A percentile compares a stretch with the other conserved stretches of the same genome.
Evolutionary conservation across 2,329 filamentous ascomycete species (phyloP).

Genomic region (Fusarium stilboides): DNA sequence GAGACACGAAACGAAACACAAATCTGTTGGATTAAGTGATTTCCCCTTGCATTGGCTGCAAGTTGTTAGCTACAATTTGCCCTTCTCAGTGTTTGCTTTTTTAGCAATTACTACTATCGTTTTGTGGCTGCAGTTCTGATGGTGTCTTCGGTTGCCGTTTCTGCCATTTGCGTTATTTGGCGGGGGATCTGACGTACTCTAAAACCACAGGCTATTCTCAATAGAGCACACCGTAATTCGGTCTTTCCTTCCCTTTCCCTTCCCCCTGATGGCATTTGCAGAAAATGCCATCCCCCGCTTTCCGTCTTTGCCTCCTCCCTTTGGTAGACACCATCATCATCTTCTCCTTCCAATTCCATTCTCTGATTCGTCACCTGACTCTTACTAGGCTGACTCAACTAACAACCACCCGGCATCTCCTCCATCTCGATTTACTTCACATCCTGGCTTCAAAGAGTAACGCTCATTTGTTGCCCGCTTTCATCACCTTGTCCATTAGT

Average conservation of each 20-base stretch:
- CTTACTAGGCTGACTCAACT: constrained; percentile 10
- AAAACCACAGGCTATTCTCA: constrained; percentile 31
- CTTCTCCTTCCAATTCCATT: not conserved
- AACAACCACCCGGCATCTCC: constrained; percentile 17
- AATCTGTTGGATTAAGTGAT: not conserved
- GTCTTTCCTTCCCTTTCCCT: constrained; percentile 6
- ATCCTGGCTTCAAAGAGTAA: constrained; percentile 8
- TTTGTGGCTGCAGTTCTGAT: constrained; percentile 19
- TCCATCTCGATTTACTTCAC: constrained; percentile 28
- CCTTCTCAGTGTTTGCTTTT: constrained; percentile 16
- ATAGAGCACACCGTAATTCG: constrained; percentile 30
- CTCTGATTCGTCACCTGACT: constrained; percentile 19
- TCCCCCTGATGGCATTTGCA: constrained; percentile 34
- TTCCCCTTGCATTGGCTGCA: not conserved
- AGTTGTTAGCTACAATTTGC: not conserved
- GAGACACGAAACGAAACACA: constrained; percentile 38
- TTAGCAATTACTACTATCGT: not conserved
- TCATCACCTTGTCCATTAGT: constrained; percentile 12
- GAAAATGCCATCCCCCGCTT: constrained; percentile 34
- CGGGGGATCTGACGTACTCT: constrained; percentile 6
- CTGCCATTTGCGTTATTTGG: constrained; percentile 15
- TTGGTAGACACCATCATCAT: not conserved
- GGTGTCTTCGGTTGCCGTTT: constrained; percentile 12
- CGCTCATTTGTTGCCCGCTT: constrained; percentile 24
- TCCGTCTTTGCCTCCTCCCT: not conserved